phyloP scores from a whole-genome alignment of 257 asterid genomes.

The Orobanche coerulescens region DNA sequence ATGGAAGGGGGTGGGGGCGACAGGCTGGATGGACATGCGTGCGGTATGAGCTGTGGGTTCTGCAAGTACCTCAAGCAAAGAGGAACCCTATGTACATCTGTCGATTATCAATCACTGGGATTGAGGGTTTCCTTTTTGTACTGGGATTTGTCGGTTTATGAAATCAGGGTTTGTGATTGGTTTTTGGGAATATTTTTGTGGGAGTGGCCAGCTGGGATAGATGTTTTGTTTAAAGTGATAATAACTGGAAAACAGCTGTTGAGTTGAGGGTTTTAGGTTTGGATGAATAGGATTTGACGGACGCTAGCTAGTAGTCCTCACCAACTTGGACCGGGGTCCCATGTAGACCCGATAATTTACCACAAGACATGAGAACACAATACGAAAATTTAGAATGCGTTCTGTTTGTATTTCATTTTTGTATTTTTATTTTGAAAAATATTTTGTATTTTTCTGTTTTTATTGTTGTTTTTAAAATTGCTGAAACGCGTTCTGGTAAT shows the following conservation, averaged over 20 bases:
- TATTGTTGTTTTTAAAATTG: too few relatives aligned
- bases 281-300: too few relatives aligned
- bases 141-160: slow-evolving; percentile 16
- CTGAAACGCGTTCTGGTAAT: too few relatives aligned
- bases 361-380: too few relatives aligned
- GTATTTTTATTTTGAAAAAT: too few relatives aligned
- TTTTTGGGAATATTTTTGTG: slow-evolving; percentile 8
- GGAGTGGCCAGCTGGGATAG: slow-evolving; percentile 13
- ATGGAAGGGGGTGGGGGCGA: slow-evolving; percentile 5
- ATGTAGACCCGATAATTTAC: too few relatives aligned
- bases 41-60: slow-evolving; percentile 71
- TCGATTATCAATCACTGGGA: slow-evolving; percentile 21
- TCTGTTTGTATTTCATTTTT: too few relatives aligned
- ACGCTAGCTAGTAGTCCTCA: too few relatives aligned
- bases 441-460: too few relatives aligned
- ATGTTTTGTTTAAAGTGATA: background rate
- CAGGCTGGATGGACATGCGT: slow-evolving; percentile 47
- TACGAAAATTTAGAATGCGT: too few relatives aligned
- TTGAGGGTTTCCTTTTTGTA: too few relatives aligned
- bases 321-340: slow-evolving; percentile 22
- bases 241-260: slow-evolving; percentile 24
- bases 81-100: slow-evolving; percentile 33
- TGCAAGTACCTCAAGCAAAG: slow-evolving; percentile 56
- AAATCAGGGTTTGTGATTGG: slow-evolving; percentile 13
- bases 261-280: slow-evolving; percentile 21